Evolutionary conservation across 2,329 filamentous ascomycete genomes (phyloP).

Genomic region (Acrodontium crateriforme): DNA sequence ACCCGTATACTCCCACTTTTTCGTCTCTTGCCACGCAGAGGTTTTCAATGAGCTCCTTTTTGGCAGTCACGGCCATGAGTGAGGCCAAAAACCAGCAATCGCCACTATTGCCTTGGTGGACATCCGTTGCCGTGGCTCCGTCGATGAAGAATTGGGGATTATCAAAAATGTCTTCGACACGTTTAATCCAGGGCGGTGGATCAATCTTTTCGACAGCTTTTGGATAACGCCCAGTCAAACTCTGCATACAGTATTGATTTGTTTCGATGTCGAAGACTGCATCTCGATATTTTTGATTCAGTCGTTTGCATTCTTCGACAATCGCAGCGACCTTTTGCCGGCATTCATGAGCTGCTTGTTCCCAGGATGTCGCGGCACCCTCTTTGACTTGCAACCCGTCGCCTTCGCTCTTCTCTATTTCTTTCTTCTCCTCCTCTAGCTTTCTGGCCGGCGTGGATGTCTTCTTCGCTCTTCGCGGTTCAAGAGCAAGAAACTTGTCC

Average conservation of each 20-base stretch:
- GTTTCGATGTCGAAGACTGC: slow-evolving; percentile 76
- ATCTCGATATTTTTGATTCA: slow-evolving; percentile 78
- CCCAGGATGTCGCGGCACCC: slow-evolving; percentile 42
- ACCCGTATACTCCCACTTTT: slow-evolving; percentile 67
- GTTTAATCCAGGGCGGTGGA: slow-evolving; percentile 18
- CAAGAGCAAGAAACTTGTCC: slow-evolving; percentile 18
- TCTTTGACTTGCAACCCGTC: slow-evolving; percentile 13
- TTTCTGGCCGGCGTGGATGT: slow-evolving; percentile 9
- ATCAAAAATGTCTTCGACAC: slow-evolving; percentile 22
- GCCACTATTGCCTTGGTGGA: slow-evolving; percentile 63
- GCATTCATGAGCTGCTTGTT: slow-evolving; percentile 58
- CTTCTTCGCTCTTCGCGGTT: slow-evolving; percentile 16
- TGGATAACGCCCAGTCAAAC: slow-evolving; percentile 9
- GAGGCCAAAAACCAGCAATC: slow-evolving; percentile 83
- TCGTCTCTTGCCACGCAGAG: slow-evolving; percentile 62
- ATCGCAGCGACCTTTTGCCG: slow-evolving; percentile 45
- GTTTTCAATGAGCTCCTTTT: slow-evolving; percentile 61
- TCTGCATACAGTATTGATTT: slow-evolving; percentile 33
- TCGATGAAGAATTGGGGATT: slow-evolving; percentile 51
- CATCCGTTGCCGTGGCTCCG: slow-evolving; percentile 61
- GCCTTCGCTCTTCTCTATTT: slow-evolving; percentile 7
- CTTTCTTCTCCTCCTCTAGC: slow-evolving; percentile 10
- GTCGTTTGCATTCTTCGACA: slow-evolving; percentile 50
- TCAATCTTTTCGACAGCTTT: slow-evolving; percentile 12
- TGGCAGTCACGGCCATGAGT: slow-evolving; percentile 60